Evolutionary conservation across 345 rosid genomes (phyloP), one percentile per base, ranked within the genome.

Genomic region (Corchorus olitorius): DNA sequence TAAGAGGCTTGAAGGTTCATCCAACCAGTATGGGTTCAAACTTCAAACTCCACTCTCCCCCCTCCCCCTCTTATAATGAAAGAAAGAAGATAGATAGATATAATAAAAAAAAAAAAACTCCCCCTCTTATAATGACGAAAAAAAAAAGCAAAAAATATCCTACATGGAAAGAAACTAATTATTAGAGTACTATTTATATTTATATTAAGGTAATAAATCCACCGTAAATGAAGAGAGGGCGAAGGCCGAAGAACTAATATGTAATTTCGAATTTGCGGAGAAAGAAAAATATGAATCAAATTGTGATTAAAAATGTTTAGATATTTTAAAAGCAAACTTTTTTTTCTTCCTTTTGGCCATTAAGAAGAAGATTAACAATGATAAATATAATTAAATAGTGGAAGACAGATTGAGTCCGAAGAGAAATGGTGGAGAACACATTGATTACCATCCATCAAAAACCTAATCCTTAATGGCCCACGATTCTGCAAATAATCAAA

Each of bases 391-490:
- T 16, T 16, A 16, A 55, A 55, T 55, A n/a, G 60, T 55, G 60
- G 60, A 55, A n/a, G 60, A 55, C 60, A 55, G n/a, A 55, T 55
- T 55, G 2, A 53, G 19, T 4, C 56, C 4, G 1, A 55, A 17
- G 60, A 22, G 60, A 55, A 55, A 3, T 8, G 61, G 61, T 9
- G 61, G 61, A 19, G 61, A 56, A 56, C 61, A 56, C 61, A 56
- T 56, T 56, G 61, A 56, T 56, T 55, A 55, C 60, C 33, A 55
- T 55, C 60, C 60, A 56, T 56, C 61, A 56, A 56, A 7, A 56
- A 56, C 34, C 61, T 56, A 56, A 61, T 27, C 6, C 6, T 15
- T 4, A 10, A 61, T 27, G 65, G 65, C 65, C 65, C 65, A 27
- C 8, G 15, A 3, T 60, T 37, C 64, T 10, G 16, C 43, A 33